These are phyloP conservation scores for Fusarium domesticum DNA, from an alignment of 2,329 filamentous ascomycete species.

Conservation along the genomic window DNA sequence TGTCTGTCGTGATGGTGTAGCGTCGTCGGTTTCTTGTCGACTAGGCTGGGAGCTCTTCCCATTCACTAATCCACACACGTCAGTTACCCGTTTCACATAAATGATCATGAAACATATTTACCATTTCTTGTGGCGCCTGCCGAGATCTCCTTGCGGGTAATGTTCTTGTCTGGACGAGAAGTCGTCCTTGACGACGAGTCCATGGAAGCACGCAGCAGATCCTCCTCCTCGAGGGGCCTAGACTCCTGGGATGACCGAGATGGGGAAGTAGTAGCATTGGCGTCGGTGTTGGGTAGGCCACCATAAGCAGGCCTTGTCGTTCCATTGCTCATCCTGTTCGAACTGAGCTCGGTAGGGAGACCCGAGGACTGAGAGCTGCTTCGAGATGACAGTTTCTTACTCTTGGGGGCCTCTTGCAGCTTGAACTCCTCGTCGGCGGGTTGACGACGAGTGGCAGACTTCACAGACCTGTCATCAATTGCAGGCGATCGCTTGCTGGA, in stretches of 20 bases:
- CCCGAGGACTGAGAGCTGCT: constrained; percentile 45
- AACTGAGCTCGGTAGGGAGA: constrained; percentile 35
- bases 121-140: constrained; percentile 40
- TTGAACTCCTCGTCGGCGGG: constrained; percentile 62
- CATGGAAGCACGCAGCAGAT: constrained; percentile 42
- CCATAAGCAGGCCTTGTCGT: constrained; percentile 21
- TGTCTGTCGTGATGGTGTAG: constrained; percentile 20
- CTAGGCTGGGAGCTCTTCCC: constrained; percentile 24
- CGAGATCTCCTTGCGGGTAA: constrained; percentile 64
- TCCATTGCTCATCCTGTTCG: constrained; percentile 37
- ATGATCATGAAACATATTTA: constrained; percentile 31
- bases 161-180: constrained; percentile 43
- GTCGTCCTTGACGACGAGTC: constrained; percentile 41
- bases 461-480: constrained; percentile 41
- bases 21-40: constrained; percentile 26
- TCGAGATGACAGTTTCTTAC: constrained; percentile 46
- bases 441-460: constrained; percentile 34
- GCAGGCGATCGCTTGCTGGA: constrained; percentile 28
- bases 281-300: constrained; percentile 34
- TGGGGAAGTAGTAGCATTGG: constrained; percentile 34
- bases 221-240: constrained; percentile 54
- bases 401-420: constrained; percentile 76
- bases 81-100: constrained; percentile 4
- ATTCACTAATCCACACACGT: constrained; percentile 25
- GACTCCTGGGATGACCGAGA: constrained; percentile 59